A percentile compares a stretch with the other conserved stretches of the same genome.
Conservation (phyloP, 1,284 basidiomycete genomes). For the Heterobasidion occidentale region DNA sequence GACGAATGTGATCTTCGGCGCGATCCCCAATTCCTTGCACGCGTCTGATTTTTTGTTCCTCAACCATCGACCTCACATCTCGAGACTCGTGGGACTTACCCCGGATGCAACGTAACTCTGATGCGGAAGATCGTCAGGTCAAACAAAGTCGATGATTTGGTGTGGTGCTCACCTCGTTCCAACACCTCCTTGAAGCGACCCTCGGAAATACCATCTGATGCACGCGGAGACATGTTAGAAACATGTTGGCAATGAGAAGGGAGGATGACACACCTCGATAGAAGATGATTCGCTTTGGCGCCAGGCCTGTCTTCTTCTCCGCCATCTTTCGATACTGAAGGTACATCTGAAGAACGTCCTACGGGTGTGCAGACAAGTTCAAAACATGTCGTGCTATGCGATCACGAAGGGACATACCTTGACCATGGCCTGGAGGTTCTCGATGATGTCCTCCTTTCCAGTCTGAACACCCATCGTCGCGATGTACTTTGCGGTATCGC, state of each 20-base stretch:
- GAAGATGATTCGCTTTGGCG: constrained; percentile 65
- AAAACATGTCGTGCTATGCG: not conserved
- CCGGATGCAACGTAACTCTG: not conserved
- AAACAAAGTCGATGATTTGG: not conserved
- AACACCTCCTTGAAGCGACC: constrained; percentile 70
- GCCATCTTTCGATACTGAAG: constrained; percentile 42
- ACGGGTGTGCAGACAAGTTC: not conserved
- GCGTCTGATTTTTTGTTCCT: constrained; percentile 32
- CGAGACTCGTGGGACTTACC: not conserved
- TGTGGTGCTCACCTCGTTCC: constrained; percentile 36
- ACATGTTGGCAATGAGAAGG: not conserved
- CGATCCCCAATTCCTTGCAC: constrained; percentile 42
- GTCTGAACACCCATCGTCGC: constrained; percentile 56
- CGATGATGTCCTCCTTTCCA: constrained; percentile 68
- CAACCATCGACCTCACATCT: not conserved
- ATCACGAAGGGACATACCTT: constrained; percentile 24
- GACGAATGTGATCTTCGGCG: constrained; percentile 64
- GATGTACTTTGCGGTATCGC: constrained; percentile 45
- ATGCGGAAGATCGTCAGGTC: not conserved
- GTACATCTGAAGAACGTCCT: constrained; percentile 51
- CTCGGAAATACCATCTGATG: constrained; percentile 69
- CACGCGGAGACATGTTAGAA: not conserved
- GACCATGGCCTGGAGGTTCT: constrained; percentile 56
- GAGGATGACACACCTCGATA: constrained; percentile 43
- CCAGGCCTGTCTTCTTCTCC: constrained; percentile 42